Base-by-base conservation (phyloP, 129 eudicot genomes). In the Silybum marianum region DNA sequence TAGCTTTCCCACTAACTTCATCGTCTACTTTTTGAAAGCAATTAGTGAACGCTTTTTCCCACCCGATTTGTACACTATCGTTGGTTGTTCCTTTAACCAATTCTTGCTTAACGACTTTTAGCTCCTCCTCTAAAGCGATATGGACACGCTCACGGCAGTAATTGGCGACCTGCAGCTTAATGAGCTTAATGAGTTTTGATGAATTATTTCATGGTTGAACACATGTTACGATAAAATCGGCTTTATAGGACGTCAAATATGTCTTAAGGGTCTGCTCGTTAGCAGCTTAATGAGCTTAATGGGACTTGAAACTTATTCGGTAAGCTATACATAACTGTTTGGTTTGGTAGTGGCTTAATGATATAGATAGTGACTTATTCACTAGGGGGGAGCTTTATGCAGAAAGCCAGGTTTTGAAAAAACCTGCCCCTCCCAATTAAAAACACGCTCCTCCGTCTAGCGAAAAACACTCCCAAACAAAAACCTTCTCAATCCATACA, bases 141-240 rank as follows among this genome's bases (percentile, higher is more conserved):
- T 93, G 98, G 51, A 93, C 62, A 19, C 89, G 88, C 9, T 93
- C 96, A 34, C 90, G 88, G 67, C 98, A 93, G 62, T 93, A 93
- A 63, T 93, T 81, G 44, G 98, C 98, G 23, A 93, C 96, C 98
- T 93, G 83, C 23, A 28, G 30, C 3, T 28, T 28, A 28, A 28
- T 28, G 30, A 28, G 30, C 30, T 28, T 28, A 28, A 28, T 28
- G 30, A 28, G 30, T 28, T 32, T 46, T 72, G 19, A 75, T 66
- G 30, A 6, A 32, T 22, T 22, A 32, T 69, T 32, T 69, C 26
- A 6, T 38, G 40, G 19, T 69, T 13, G 18, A 25, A 44, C 7
- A 18, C 42, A 34, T 14, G 19, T 28, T 79, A 48, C 19, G 9
- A 58, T 2, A 6, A 58, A 58, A 58, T n/a, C 66, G 4, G 54